Evolutionary conservation across 495 filamentous ascomycete genomes (phyloP).

Genomic region (Daldinia grandis): DNA sequence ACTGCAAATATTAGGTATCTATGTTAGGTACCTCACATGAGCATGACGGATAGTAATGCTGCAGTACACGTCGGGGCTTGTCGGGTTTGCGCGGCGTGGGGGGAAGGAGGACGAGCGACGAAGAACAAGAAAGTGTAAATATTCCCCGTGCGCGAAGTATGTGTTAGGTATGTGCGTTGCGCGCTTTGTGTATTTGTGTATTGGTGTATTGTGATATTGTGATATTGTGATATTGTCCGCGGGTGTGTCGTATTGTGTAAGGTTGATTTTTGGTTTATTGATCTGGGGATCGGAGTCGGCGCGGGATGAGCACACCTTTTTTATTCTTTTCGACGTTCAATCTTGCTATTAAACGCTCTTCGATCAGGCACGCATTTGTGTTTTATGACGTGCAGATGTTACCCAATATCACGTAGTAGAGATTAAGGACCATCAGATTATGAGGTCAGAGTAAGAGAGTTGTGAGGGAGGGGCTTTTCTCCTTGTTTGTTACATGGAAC

Average conservation of each 20-base stretch:
- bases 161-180: background rate
- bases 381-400: constrained; percentile 44
- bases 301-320: constrained; percentile 38
- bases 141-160: background rate
- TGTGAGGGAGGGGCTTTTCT: constrained; percentile 1
- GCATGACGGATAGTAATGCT: constrained; percentile 23
- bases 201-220: background rate
- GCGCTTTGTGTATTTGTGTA: constrained; percentile 5
- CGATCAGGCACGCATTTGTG: constrained; percentile 30
- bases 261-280: background rate
- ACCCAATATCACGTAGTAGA: constrained; percentile 36
- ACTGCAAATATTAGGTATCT: constrained; percentile 24
- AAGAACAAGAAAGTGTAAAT: constrained; percentile 18
- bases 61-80: constrained; percentile 29
- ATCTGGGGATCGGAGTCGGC: background rate
- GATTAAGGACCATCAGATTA: constrained; percentile 10
- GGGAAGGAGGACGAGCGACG: background rate
- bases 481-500: constrained; percentile 2
- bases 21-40: constrained; percentile 27
- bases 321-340: constrained; percentile 1
- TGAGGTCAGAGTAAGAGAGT: constrained; percentile 19
- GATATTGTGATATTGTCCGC: background rate
- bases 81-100: constrained; percentile 14
- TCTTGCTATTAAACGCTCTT: background rate
- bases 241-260: background rate